Conservation (phyloP, 371 early-diverging fungal genomes). For the Neoconidiobolus thromboides region DNA sequence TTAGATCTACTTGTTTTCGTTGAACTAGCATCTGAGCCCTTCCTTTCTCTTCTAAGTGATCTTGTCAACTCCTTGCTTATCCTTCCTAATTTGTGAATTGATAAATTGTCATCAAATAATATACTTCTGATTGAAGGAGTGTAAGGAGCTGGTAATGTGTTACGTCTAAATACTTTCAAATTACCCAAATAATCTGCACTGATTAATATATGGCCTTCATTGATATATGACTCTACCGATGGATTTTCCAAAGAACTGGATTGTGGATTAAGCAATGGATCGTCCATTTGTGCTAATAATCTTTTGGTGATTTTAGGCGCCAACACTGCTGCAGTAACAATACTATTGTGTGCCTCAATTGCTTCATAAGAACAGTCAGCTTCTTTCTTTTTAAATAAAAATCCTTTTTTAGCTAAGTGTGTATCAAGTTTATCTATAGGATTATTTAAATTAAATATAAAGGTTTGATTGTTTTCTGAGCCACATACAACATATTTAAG, state of each 20-base stretch:
- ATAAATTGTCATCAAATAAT: too few relatives aligned
- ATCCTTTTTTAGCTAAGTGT: constrained; percentile 24
- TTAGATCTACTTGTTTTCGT: too few relatives aligned
- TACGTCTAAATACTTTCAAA: constrained; percentile 34
- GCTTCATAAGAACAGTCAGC: constrained; percentile 17
- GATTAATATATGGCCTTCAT: constrained; percentile 37
- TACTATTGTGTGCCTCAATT: constrained; percentile 22
- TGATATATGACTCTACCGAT: constrained; percentile 12
- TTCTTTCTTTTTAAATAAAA: constrained; percentile 17
- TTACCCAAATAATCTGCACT: constrained; percentile 36
- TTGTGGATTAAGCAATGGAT: constrained; percentile 16
- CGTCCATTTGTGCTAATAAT: constrained; percentile 23
- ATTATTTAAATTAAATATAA: constrained; percentile 23
- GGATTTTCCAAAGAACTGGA: constrained; percentile 9
- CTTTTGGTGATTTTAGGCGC: constrained; percentile 36
- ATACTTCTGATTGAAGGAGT: background rate
- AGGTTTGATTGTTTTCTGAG: constrained; percentile 55
- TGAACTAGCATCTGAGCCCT: too few relatives aligned
- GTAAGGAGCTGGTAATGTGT: background rate
- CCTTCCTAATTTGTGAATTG: too few relatives aligned
- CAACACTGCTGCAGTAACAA: constrained; percentile 34
- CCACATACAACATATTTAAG: constrained; percentile 60
- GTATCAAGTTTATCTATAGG: background rate
- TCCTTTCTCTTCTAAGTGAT: too few relatives aligned
- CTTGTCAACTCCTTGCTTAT: too few relatives aligned